Evolutionary conservation across 331 rosid genomes (phyloP).

Genomic region (Malus hybrid): DNA sequence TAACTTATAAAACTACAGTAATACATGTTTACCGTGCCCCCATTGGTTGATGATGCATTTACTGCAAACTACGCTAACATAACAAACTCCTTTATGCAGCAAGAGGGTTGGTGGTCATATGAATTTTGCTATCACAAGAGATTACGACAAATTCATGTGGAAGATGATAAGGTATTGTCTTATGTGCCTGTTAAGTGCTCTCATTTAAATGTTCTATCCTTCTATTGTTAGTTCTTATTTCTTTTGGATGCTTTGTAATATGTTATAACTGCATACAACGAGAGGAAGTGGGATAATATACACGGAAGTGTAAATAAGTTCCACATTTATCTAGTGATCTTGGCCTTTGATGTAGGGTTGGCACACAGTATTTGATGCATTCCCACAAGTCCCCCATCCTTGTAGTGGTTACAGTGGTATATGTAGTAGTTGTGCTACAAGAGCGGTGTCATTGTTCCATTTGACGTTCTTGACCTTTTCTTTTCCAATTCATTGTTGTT

Average conservation of each 20-base stretch:
- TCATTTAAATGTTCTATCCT: not conserved
- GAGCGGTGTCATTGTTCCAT: not conserved
- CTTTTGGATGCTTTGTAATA: conserved; percentile 2
- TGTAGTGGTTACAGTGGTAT: not conserved
- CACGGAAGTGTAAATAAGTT: not conserved
- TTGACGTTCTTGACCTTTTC: not conserved
- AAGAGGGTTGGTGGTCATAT: conserved; percentile 99
- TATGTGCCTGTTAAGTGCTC: not conserved
- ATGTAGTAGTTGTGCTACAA: not conserved
- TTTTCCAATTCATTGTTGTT: not conserved
- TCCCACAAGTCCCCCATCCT: not conserved
- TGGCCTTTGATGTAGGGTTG: not conserved
- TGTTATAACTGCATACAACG: not conserved
- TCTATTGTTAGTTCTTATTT: not conserved
- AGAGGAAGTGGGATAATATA: not conserved
- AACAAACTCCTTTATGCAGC: conserved; percentile 46
- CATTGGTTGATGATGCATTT: not conserved
- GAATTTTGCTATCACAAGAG: conserved; percentile 84
- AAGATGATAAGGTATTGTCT: conserved; percentile 63
- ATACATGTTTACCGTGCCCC: not conserved
- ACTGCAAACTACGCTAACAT: conserved; percentile 11
- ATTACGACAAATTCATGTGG: conserved; percentile 76
- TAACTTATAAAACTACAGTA: not conserved
- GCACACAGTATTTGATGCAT: not conserved
- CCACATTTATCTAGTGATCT: not conserved